Percentiles rank a stretch among this genome's conserved stretches.
phyloP scores from a whole-genome alignment of 495 filamentous ascomycete genomes.

The Daldinia concentrica region DNA sequence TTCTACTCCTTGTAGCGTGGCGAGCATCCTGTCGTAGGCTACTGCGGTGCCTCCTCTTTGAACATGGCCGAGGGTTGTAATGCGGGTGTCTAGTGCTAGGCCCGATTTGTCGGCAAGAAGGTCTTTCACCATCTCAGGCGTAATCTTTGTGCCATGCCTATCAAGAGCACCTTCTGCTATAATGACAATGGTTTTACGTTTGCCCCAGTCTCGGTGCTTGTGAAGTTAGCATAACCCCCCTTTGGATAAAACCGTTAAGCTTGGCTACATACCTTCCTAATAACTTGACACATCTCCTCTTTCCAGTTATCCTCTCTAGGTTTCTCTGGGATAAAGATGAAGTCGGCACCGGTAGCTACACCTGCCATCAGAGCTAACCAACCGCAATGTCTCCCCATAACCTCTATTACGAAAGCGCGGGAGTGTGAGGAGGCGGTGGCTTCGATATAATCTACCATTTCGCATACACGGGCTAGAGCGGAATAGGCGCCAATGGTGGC shows the following conservation, averaged over 20 bases:
- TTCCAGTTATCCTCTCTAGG: conserved; percentile 89
- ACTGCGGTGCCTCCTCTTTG: conserved; percentile 92
- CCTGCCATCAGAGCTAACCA: conserved; percentile 98
- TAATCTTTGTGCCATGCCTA: conserved; percentile 83
- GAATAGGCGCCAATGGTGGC: conserved; percentile 98
- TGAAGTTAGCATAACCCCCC: conserved; percentile 46
- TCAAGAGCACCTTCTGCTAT: conserved; percentile 96
- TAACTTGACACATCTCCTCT: conserved; percentile 84
- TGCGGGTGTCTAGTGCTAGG: conserved; percentile 85
- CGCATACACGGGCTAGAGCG: conserved; percentile 88
- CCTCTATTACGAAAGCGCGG: conserved; percentile 96
- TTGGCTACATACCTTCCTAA: conserved; percentile 70
- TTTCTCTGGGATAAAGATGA: conserved; percentile 96
- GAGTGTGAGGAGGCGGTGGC: conserved; percentile 97
- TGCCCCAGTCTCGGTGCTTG: conserved; percentile 89
- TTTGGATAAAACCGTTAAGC: background rate
- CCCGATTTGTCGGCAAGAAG: conserved; percentile 77
- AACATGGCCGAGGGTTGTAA: conserved; percentile 95
- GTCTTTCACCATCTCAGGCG: conserved; percentile 80
- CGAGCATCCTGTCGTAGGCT: conserved; percentile 93
- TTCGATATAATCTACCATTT: conserved; percentile 95
- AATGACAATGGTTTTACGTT: conserved; percentile 97
- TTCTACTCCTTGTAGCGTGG: conserved; percentile 94
- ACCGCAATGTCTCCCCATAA: conserved; percentile 99
- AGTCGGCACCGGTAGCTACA: conserved; percentile 94